Base-by-base conservation (phyloP, 2,329 filamentous ascomycete genomes). In the Mycogone perniciosa region DNA sequence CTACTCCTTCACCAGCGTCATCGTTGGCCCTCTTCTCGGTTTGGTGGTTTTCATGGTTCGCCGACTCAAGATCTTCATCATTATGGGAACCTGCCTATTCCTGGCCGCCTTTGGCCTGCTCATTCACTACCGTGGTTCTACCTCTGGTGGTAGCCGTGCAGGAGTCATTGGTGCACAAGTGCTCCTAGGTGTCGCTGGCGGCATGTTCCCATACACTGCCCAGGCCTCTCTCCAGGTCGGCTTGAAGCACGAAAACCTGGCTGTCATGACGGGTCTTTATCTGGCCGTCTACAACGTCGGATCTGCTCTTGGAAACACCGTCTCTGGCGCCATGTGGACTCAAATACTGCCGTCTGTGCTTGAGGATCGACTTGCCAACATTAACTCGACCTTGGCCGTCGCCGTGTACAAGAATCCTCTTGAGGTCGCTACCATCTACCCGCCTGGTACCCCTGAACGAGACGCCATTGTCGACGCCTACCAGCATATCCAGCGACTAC, bases 31-130 rank as follows among this genome's bases (percentile, higher is more conserved):
- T 41, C 59, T 79, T 42, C 69, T 82, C 11, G 81, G 82, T 5
- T 60, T 81, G 9, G 63, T 85, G 31, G 76, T 85, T 37, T 76
- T 72, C 67, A 73, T 71, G 49, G 71, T 82, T 27, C 76, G 80
- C 48, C 78, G 76, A 27, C 74, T 85, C 60, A 86, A 86, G 60
- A 62, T 71, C n/a, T 82, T 86, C 63, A 84, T 85, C 60, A 64
- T 85, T 37, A 66, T 67, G 30, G 83, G 82, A 33, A 84, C 80
- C 2, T 65, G 69, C 7, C 70, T 85, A 2, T 85, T 82, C 68
- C 71, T 82, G 59, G 78, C 82, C n/a, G 81, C 82, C 1, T 85
- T 84, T 55, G 82, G 82, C 7, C 71, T 86, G 1, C 69, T 86
- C 13, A 84, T 85, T 59, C 72, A 74, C 57, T 86, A 73, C 69